A percentile compares a stretch with the other conserved stretches of the same genome.
phyloP scores from a whole-genome alignment of 1,284 basidiomycete genomes.

The Cronartium quercuum region DNA sequence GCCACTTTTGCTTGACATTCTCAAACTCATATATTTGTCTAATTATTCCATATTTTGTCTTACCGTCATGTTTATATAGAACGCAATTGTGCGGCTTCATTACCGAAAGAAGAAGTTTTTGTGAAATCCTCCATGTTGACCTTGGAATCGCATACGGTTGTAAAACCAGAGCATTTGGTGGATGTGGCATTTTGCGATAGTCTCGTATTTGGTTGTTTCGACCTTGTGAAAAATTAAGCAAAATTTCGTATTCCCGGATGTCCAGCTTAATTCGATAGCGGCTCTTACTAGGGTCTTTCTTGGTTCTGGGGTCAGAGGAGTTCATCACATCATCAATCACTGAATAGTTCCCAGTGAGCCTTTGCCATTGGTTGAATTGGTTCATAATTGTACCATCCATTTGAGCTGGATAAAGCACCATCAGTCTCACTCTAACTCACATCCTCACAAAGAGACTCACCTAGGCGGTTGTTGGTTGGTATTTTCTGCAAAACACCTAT shows the following conservation, averaged over 20 bases:
- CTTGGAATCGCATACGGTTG: not conserved
- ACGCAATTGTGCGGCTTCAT: not conserved
- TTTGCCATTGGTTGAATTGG: not conserved
- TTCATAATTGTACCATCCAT: not conserved
- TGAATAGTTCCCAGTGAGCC: not conserved
- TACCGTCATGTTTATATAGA: not conserved
- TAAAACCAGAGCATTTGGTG: not conserved
- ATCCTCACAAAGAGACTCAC: not conserved
- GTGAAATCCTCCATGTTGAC: not conserved
- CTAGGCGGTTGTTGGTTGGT: slow-evolving; percentile 1
- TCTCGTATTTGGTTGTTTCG: too few relatives aligned
- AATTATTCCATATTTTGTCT: not conserved
- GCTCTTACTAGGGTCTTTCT: not conserved
- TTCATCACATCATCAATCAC: not conserved
- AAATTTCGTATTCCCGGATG: not conserved
- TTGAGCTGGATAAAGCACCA: not conserved
- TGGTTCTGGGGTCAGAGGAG: not conserved
- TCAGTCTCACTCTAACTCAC: not conserved
- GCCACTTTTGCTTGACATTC: not conserved
- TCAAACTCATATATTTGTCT: not conserved
- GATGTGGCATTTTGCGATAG: not conserved
- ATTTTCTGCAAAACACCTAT: slow-evolving; percentile 29
- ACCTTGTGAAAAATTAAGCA: not conserved
- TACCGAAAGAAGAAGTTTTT: not conserved
- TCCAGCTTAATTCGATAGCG: not conserved